Evolutionary conservation across 768 basidiomycete species (phyloP), one percentile per base, ranked within the genome.

Genomic region (Boletus coccyginus): DNA sequence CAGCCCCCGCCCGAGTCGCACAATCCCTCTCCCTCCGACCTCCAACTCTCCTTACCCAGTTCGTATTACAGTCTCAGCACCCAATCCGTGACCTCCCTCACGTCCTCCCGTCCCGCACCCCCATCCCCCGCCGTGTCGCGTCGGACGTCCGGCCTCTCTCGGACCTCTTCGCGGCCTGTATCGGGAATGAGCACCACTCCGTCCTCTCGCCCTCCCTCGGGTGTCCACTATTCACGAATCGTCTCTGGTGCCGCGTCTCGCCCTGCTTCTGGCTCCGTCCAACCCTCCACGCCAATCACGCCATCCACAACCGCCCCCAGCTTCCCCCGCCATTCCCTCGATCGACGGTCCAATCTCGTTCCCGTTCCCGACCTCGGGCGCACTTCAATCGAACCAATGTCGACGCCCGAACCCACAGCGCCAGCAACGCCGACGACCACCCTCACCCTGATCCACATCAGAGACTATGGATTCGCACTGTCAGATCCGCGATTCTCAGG

Each of bases 71-170:
- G 66, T 7, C 53, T 68, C 13, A 68, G 69, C 55, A 55, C 59
- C 0, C 67, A 64, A 17, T 70, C 69, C 8, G 52, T 59, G 12
- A 66, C 46, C 44, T 75, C 70, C 48, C 79, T 75, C 58, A 74
- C 74, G 1, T 78, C 79, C 13, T 78, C 77, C 1, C 81, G 85
- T 6, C 84, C 83, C 35, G 85, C 85, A 0, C 85, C 86, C 0
- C 81, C 81, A 5, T 86, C 83, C 2, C 85, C 85, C 16, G 81
- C 76, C 0, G 53, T 75, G 6, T 83, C 82, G 0, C 78, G 82
- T 36, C 56, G 73, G 55, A 50, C 70, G 46, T 78, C 79, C 12
- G 64, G 66, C 11, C 45, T 68, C 8, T 70, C 69, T 5, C 68
- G 69, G 13, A 10, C 60, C 0, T 66, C 70, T 8, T 72, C 69